Conservation (phyloP, 768 basidiomycete genomes). For the Pulveroboletus ravenelii region DNA sequence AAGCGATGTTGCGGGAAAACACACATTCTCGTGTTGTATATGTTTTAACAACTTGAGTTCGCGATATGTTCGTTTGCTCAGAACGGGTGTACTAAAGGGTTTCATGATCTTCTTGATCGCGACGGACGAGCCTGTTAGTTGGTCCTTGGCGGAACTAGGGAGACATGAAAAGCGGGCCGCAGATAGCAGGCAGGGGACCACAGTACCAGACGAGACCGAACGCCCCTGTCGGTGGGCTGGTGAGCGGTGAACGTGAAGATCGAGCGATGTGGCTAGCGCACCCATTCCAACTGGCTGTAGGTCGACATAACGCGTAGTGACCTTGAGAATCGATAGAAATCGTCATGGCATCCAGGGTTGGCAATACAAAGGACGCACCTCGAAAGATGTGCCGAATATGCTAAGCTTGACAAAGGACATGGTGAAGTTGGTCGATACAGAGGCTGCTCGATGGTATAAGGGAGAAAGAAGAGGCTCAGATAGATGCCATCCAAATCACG, state of each 20-base stretch:
- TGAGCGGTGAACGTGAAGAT: constrained; percentile 15
- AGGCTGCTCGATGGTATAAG: constrained; percentile 2
- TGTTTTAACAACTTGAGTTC: constrained; percentile 98
- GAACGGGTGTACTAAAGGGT: constrained; percentile 97
- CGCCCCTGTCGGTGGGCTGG: constrained; percentile 48
- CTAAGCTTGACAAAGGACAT: constrained; percentile 98
- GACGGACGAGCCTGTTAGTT: constrained; percentile 87
- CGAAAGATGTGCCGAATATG: constrained; percentile 98
- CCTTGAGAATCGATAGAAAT: constrained; percentile 44
- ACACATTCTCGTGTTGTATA: constrained; percentile 95
- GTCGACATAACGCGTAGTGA: constrained; percentile 98
- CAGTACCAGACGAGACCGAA: constrained; percentile 96
- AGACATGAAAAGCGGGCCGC: constrained; percentile 8
- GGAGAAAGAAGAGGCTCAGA: constrained; percentile 7
- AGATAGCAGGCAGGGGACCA: neutral
- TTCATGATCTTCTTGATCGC: constrained; percentile 99
- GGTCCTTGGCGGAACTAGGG: constrained; percentile 85
- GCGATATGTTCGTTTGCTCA: constrained; percentile 95
- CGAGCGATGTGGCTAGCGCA: constrained; percentile 35
- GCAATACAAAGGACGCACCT: constrained; percentile 46
- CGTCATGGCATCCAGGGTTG: constrained; percentile 13
- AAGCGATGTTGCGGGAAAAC: constrained; percentile 24
- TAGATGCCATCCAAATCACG: constrained; percentile 13
- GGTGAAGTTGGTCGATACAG: neutral
- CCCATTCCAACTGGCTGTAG: constrained; percentile 99